Evolutionary conservation across 2,329 filamentous ascomycete species (phyloP).

Genomic region (Aspergillus fischeri): DNA sequence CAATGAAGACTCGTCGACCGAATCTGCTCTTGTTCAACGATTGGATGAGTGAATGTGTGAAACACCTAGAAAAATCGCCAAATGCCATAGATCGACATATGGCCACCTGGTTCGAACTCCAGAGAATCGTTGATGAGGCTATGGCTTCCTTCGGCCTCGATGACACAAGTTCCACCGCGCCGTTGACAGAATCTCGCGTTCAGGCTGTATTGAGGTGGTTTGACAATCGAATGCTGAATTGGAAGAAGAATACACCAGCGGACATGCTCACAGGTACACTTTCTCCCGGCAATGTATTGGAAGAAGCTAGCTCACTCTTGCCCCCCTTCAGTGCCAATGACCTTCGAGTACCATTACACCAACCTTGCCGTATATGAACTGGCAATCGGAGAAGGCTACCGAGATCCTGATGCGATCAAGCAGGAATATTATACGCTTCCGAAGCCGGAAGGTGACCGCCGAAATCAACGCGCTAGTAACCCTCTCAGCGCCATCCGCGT

Average conservation of each 20-base stretch:
- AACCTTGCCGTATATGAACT: conserved; percentile 12
- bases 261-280: conserved; percentile 29
- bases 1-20: conserved; percentile 35
- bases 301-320: not conserved
- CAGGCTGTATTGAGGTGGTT: conserved; percentile 34
- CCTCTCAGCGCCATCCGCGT: conserved; percentile 31
- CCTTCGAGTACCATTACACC: conserved; percentile 14
- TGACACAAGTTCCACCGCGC: conserved; percentile 29
- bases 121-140: conserved; percentile 32
- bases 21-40: conserved; percentile 35
- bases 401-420: conserved; percentile 32
- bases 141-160: conserved; percentile 34
- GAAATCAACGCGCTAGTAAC: conserved; percentile 2
- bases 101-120: conserved; percentile 33
- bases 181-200: conserved; percentile 30
- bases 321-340: conserved; percentile 8
- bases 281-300: not conserved
- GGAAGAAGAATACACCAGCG: conserved; percentile 25
- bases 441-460: conserved; percentile 14
- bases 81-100: conserved; percentile 27
- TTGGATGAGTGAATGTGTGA: conserved; percentile 32
- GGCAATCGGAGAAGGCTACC: conserved; percentile 26
- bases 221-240: conserved; percentile 32
- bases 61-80: conserved; percentile 27
- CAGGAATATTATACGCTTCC: conserved; percentile 31